phyloP scores from a whole-genome alignment of 768 basidiomycete species.

The Xanthoconium purpureum region DNA sequence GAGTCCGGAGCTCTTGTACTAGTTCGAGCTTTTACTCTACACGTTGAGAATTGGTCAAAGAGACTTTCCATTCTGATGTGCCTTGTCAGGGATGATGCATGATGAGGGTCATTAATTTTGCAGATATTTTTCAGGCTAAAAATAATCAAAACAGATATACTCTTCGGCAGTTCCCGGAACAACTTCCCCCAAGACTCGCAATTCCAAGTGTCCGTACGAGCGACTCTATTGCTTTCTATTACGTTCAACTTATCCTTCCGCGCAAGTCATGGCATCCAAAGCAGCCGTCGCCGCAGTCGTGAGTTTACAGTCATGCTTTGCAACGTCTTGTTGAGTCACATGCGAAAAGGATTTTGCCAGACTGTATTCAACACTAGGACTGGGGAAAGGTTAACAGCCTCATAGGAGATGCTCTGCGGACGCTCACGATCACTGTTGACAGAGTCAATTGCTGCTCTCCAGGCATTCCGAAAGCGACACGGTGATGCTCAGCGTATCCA shows the following conservation, averaged over 20 bases:
- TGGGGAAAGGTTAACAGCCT: constrained; percentile 69
- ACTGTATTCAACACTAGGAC: constrained; percentile 76
- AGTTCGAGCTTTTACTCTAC: background rate
- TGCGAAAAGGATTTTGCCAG: constrained; percentile 71
- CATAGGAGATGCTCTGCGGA: background rate
- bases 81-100: too few relatives aligned
- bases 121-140: background rate
- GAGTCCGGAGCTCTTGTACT: background rate
- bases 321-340: constrained; percentile 1
- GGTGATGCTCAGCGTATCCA: constrained; percentile 79
- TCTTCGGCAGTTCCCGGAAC: constrained; percentile 30
- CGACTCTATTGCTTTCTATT: constrained; percentile 1
- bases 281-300: constrained; percentile 66
- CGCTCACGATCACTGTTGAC: constrained; percentile 11
- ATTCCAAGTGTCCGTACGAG: constrained; percentile 18
- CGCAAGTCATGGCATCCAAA: constrained; percentile 64
- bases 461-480: constrained; percentile 96
- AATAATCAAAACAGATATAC: constrained; percentile 12
- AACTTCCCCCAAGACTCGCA: constrained; percentile 10
- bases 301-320: constrained; percentile 23
- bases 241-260: background rate
- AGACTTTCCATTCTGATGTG: too few relatives aligned
- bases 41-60: too few relatives aligned
- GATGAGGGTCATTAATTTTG: background rate
- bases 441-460: constrained; percentile 90